These are phyloP conservation scores for Dryas alaskensis DNA, from an alignment of 306 rosid species.

Conservation along the genomic window DNA sequence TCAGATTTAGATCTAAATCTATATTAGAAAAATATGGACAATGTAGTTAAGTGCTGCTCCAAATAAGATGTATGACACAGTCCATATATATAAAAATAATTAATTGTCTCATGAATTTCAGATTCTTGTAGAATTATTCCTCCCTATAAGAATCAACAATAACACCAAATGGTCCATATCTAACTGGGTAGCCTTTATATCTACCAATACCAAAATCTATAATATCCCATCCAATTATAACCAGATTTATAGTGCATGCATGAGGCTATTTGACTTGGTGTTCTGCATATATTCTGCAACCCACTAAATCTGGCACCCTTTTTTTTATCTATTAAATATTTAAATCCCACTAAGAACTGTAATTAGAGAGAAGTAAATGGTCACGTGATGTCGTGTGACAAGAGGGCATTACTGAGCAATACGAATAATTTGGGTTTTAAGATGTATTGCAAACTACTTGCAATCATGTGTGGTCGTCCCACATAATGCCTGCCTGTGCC, in stretches of 20 bases:
- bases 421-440: slow-evolving; percentile 27
- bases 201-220: background rate
- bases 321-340: background rate
- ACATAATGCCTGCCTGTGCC: slow-evolving; percentile 26
- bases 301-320: slow-evolving; percentile 28
- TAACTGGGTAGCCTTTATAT: background rate
- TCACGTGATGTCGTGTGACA: slow-evolving; percentile 62
- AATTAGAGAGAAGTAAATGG: background rate
- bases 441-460: slow-evolving; percentile 1
- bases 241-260: background rate
- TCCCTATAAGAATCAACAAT: background rate
- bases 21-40: slow-evolving; percentile 23
- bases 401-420: slow-evolving; percentile 14
- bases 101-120: background rate
- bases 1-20: slow-evolving; percentile 40
- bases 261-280: slow-evolving; percentile 24
- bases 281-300: background rate
- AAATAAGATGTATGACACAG: background rate
- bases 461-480: slow-evolving; percentile 11
- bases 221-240: background rate
- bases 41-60: background rate
- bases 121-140: background rate
- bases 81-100: background rate
- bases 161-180: background rate
- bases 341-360: slow-evolving; percentile 12